phyloP scores from a whole-genome alignment of 2,329 filamentous ascomycete genomes.

The Hymenoscyphus fraxineus region DNA sequence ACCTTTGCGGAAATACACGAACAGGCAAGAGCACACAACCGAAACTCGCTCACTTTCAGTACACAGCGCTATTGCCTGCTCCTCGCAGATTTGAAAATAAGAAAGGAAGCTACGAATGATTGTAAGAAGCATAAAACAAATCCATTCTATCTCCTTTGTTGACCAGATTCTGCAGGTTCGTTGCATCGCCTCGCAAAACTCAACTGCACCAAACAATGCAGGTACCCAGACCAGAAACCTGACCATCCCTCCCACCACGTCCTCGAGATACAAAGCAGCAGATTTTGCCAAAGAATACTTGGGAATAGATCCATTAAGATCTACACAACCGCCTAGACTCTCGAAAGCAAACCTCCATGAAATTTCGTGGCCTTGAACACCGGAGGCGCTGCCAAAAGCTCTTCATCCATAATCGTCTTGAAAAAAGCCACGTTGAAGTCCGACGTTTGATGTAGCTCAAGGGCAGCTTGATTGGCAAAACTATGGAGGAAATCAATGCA shows the following conservation, averaged over 20 bases:
- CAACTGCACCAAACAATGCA: neutral
- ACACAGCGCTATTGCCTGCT: neutral
- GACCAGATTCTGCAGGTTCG: neutral
- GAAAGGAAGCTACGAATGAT: neutral
- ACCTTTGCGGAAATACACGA: neutral
- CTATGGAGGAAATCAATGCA: conserved; percentile 12
- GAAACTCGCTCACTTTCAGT: neutral
- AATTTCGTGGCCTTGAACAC: conserved; percentile 29
- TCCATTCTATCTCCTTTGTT: neutral
- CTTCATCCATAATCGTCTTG: conserved; percentile 27
- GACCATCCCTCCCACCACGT: neutral
- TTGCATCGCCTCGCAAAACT: neutral
- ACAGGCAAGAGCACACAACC: neutral
- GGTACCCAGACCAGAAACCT: neutral
- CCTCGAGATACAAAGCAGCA: neutral
- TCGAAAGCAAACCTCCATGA: conserved; percentile 28
- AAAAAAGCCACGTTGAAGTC: conserved; percentile 22
- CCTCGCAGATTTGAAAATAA: neutral
- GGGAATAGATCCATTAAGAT: neutral
- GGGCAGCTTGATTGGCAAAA: conserved; percentile 30
- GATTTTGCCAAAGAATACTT: neutral
- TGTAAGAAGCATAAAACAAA: neutral
- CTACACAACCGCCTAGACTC: conserved; percentile 16
- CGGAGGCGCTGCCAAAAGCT: conserved; percentile 22
- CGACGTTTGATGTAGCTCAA: conserved; percentile 26